Evolutionary conservation across 2,329 filamentous ascomycete genomes (phyloP).

Genomic region (Aspergillus flavus): DNA sequence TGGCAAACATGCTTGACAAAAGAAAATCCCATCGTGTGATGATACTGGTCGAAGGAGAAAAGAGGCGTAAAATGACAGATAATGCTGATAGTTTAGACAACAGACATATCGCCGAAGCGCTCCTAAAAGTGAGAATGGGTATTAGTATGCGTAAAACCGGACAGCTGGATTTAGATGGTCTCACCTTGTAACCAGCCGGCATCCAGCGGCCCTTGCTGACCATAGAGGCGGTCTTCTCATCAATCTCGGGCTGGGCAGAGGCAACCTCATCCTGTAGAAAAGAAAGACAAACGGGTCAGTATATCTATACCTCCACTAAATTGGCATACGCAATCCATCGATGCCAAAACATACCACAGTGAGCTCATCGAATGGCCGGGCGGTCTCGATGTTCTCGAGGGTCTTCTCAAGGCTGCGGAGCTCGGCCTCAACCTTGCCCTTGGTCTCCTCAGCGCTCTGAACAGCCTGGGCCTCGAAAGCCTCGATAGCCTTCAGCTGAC

Average conservation of each 20-base stretch:
- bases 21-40: slow-evolving; percentile 34
- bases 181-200: slow-evolving; percentile 97
- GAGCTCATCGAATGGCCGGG: slow-evolving; percentile 92
- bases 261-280: slow-evolving; percentile 82
- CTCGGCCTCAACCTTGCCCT: slow-evolving; percentile 93
- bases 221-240: slow-evolving; percentile 92
- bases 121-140: slow-evolving; percentile 62
- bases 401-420: slow-evolving; percentile 92
- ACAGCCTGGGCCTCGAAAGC: slow-evolving; percentile 96
- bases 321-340: neutral
- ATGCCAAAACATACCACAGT: slow-evolving; percentile 74
- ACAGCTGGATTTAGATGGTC: slow-evolving; percentile 34
- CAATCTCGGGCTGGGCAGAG: slow-evolving; percentile 91
- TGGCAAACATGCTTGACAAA: slow-evolving; percentile 30
- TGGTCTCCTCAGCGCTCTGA: slow-evolving; percentile 95
- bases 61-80: slow-evolving; percentile 29
- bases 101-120: slow-evolving; percentile 96
- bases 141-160: slow-evolving; percentile 5
- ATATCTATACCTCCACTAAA: neutral
- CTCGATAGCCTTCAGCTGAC: slow-evolving; percentile 98
- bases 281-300: slow-evolving; percentile 10
- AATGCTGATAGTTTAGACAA: slow-evolving; percentile 68
- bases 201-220: slow-evolving; percentile 98
- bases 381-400: slow-evolving; percentile 94
- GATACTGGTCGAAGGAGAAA: slow-evolving; percentile 34